Evolutionary conservation across 1,284 basidiomycete species (phyloP), one percentile per base, ranked within the genome.

Genomic region (Gymnopus androsaceus): DNA sequence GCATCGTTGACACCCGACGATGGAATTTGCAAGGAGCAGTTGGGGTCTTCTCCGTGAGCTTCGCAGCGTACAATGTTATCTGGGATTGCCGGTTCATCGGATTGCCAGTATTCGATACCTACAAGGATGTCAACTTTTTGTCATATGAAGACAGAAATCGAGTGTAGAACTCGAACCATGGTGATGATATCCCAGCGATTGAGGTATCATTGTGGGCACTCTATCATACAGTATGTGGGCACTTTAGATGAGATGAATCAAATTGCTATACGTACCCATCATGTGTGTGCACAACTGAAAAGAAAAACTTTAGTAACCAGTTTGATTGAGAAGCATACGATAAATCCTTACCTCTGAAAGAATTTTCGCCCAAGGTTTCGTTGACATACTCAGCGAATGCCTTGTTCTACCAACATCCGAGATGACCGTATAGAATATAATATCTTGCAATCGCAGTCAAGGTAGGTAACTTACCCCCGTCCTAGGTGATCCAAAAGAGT

Each of bases 261-360:
- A 7, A 15, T 31, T 25, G 3, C 27, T 40, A 12, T 37, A 51
- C 64, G 44, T 62, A 76, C 77, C 77, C 77, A 53, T 80, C 78
- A 46, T 73, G 68, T 4, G 72, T 70, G 59, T 80, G 76, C 1
- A 80, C 78, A 37, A 77, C 78, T 80, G 42, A 17, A 28, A 11
- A 15, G 23, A 14, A 15, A 19, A 21, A 42, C 9, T 31, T 31
- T 14, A 34, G 25, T 31, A n/a, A 31, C 27, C 41, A 49, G n/a
- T 50, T 49, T 15, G 25, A 45, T 49, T 28, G 17, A 48, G 19
- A 41, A 19, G 17, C 51, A 31, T 15, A n/a, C n/a, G n/a, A 27
- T 12, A 45, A 56, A 28, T 7, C 33, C 6, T 33, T 38, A 74
- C 76, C 71, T 62, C 75, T 64, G 72, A 45, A 65, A 25, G 51